Conservation (phyloP, 108 stramenopile genomes). For the Cyclotella sp. region DNA sequence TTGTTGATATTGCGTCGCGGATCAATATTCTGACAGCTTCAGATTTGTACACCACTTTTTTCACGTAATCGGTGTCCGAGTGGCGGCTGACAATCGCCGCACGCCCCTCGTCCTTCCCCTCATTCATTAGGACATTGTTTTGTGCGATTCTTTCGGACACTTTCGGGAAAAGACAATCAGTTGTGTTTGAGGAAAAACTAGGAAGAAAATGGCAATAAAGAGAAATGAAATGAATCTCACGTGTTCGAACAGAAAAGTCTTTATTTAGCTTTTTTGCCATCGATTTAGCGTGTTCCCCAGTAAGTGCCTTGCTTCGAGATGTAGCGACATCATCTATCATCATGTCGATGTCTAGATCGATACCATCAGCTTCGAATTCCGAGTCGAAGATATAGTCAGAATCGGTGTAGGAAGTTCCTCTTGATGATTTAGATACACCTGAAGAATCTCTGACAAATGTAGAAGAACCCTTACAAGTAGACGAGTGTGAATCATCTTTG, state of each 20-base stretch:
- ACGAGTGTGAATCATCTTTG: not conserved
- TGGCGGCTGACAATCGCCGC: slow-evolving; percentile 36
- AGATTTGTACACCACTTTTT: slow-evolving; percentile 52
- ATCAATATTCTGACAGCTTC: slow-evolving; percentile 43
- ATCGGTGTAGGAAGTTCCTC: slow-evolving; percentile 3
- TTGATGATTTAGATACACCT: not conserved
- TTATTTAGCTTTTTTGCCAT: slow-evolving; percentile 36
- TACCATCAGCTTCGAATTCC: not conserved
- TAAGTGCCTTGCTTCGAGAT: slow-evolving; percentile 6
- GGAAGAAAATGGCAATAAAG: not conserved
- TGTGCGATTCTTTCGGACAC: not conserved
- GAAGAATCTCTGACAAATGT: not conserved
- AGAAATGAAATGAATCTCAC: slow-evolving; percentile 9
- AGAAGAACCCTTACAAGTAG: not conserved
- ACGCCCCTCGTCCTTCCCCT: slow-evolving; percentile 29
- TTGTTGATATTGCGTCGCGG: slow-evolving; percentile 48
- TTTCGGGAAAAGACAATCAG: not conserved
- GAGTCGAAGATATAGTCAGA: slow-evolving; percentile 5
- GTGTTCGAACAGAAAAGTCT: slow-evolving; percentile 1
- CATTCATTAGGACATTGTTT: not conserved
- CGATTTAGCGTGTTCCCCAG: slow-evolving; percentile 36
- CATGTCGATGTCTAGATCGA: slow-evolving; percentile 1
- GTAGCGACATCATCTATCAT: not conserved
- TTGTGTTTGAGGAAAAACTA: not conserved
- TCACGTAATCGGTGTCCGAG: slow-evolving; percentile 43